phyloP scores from a whole-genome alignment of 768 basidiomycete genomes.

The Lactarius quietus region DNA sequence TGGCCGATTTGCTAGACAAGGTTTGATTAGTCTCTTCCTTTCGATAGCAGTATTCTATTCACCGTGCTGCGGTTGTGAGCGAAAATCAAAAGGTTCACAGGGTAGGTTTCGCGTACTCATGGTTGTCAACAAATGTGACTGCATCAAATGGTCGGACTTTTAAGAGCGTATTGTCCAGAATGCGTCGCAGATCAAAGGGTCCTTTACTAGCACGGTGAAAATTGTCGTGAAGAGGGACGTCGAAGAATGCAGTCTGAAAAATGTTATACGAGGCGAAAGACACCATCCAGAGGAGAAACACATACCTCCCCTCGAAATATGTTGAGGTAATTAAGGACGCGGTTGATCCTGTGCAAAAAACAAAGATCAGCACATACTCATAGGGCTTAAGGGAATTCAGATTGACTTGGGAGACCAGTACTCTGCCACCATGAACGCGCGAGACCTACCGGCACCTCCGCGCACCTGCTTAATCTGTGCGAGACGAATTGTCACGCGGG shows the following conservation, averaged over 20 bases:
- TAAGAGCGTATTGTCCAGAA: constrained; percentile 68
- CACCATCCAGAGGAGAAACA: not conserved
- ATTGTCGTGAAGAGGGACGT: constrained; percentile 85
- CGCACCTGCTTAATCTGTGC: constrained; percentile 53
- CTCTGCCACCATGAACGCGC: constrained; percentile 71
- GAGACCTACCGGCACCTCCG: constrained; percentile 39
- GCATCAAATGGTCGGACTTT: constrained; percentile 70
- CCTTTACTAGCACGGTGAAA: constrained; percentile 75
- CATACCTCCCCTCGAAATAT: constrained; percentile 63
- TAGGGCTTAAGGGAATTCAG: not conserved
- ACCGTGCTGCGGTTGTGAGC: constrained; percentile 52
- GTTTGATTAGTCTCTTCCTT: constrained; percentile 9
- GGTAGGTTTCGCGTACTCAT: constrained; percentile 56
- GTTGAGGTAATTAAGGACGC: constrained; percentile 54
- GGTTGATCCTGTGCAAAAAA: constrained; percentile 45
- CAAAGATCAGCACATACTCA: constrained; percentile 7
- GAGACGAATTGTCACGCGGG: constrained; percentile 4
- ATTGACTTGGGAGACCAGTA: constrained; percentile 76
- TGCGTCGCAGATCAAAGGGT: constrained; percentile 70
- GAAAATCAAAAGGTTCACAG: constrained; percentile 8
- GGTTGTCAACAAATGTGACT: constrained; percentile 89
- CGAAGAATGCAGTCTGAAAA: constrained; percentile 79
- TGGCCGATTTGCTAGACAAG: constrained; percentile 58
- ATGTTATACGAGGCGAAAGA: not conserved
- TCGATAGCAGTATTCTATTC: constrained; percentile 25